Evolutionary conservation across 2,329 filamentous ascomycete genomes (phyloP), one percentile per base, ranked within the genome.

Genomic region (Didymosphaeria variabile): DNA sequence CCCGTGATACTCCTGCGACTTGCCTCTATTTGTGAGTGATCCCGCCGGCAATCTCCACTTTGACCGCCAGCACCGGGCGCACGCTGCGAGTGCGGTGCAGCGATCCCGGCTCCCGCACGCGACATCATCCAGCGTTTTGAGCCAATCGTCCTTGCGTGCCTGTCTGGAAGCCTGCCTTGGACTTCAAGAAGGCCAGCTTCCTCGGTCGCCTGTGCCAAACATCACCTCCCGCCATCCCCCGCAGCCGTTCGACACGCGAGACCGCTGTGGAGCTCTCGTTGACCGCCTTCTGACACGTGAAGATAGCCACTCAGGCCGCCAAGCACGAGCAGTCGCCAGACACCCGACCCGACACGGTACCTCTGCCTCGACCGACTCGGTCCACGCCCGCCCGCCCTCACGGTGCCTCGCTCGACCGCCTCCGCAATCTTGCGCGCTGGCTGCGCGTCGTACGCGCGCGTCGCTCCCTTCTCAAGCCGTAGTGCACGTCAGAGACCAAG

Each of bases 101-200:
- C 29, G 60, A 67, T 66, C 72, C 71, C 64, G 67, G 70, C 64
- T 60, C 57, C 63, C 65, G 72, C 75, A 76, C 75, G 75, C 75
- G 75, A 76, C 74, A 76, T 63, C 67, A 65, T 50, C 62, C 69
- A 55, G 52, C 52, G 17, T 31, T 26, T 19, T 29, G 52, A 63
- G 63, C 68, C 72, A 72, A 74, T 73, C 66, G 66, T 55, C 62
- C 62, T 38, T 45, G 58, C 61, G 71, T 73, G 70, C 73, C 73
- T 76, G 69, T 62, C 59, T 58, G 57, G 57, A 63, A 67, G 59
- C 62, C 67, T 67, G 64, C 63, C 62, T n/a, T 54, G 45, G 29
- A 38, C 53, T 46, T 55, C 44, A 57, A 38, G 56, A 51, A 55
- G 46, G 57, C 38, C 21, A 60, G 47, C 49, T 60, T 62, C 56